Base-by-base conservation (phyloP, 2,329 filamentous ascomycete species). In the Beauveria brongniartii region DNA sequence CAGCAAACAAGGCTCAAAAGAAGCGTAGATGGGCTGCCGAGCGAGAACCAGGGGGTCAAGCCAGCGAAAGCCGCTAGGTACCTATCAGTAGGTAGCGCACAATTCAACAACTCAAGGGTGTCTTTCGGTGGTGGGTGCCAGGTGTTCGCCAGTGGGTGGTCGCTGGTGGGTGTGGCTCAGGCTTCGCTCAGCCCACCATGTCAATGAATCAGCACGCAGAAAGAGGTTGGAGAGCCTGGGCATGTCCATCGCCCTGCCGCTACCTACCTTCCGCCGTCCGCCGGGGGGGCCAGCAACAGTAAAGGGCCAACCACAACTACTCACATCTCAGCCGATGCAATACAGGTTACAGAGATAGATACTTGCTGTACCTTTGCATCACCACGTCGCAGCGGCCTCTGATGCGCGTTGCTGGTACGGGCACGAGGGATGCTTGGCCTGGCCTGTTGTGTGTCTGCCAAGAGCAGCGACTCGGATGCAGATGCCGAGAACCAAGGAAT, bases 401-500 rank as follows among this genome's bases (percentile, higher is more conserved):
- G 20, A 4, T 43, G 40, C 40, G n/a, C 16, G 22, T 22, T 34
- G 20, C 53, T 40, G 37, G 52, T 18, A 41, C 16, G 52, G 30
- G 40, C 37, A 16, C 54, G 48, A 44, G 57, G 22, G 37, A 43
- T 24, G 44, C n/a, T 14, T 28, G 34, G 30, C 20, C 44, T 40
- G 40, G 44, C 30, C n/a, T 57, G 47, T n/a, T 37, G 51, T 62
- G 54, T 46, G 48, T 53, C 48, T 24, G 56, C 56, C 48, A 53
- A 59, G 56, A 59, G n/a, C 41, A 22, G 22, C 48, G 43, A 62
- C 61, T 62, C 61, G 61, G 61, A 62, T 62, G 48, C 28, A 48
- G 47, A 50, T 62, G 61, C 61, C 61, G 61, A 62, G 61, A 54
- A 55, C 60, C 60, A 62, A 62, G 60, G 24, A 51, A 22, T 26